Evolutionary conservation across 805 yeast species (phyloP).

Genomic region (Yarrowia sp.): DNA sequence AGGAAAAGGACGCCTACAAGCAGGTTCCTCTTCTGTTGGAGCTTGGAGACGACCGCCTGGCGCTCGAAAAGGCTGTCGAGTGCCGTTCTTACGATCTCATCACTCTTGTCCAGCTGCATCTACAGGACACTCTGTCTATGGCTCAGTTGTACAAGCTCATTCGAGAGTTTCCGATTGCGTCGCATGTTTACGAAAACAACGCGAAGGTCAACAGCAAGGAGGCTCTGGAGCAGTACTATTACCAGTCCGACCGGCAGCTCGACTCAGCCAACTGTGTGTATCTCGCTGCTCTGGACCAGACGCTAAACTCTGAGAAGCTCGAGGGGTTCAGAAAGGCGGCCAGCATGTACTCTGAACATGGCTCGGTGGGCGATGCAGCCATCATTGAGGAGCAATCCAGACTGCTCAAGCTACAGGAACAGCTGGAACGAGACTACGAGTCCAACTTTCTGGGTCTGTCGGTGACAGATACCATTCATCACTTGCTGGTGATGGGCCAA

Average conservation of each 20-base stretch:
- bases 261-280: slow-evolving; percentile 48
- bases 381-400: slow-evolving; percentile 46
- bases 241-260: slow-evolving; percentile 58
- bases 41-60: slow-evolving; percentile 69
- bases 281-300: slow-evolving; percentile 29
- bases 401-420: slow-evolving; percentile 45
- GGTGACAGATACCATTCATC: slow-evolving; percentile 47
- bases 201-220: slow-evolving; percentile 38
- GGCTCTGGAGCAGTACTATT: slow-evolving; percentile 52
- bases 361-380: slow-evolving; percentile 36
- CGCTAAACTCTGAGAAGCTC: slow-evolving; percentile 29
- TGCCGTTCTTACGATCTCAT: slow-evolving; percentile 60
- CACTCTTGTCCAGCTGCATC: slow-evolving; percentile 51
- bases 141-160: slow-evolving; percentile 70
- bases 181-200: slow-evolving; percentile 42
- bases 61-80: slow-evolving; percentile 63
- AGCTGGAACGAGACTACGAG: slow-evolving; percentile 44
- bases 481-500: slow-evolving; percentile 50
- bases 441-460: slow-evolving; percentile 43
- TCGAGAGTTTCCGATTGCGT: slow-evolving; percentile 46
- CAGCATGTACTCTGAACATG: slow-evolving; percentile 37
- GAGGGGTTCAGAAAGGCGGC: slow-evolving; percentile 37
- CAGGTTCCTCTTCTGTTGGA: slow-evolving; percentile 63
- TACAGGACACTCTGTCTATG: slow-evolving; percentile 53
- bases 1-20: slow-evolving; percentile 60